Base-by-base conservation (phyloP, 2,329 filamentous ascomycete genomes). In the Talaromyces piceae region DNA sequence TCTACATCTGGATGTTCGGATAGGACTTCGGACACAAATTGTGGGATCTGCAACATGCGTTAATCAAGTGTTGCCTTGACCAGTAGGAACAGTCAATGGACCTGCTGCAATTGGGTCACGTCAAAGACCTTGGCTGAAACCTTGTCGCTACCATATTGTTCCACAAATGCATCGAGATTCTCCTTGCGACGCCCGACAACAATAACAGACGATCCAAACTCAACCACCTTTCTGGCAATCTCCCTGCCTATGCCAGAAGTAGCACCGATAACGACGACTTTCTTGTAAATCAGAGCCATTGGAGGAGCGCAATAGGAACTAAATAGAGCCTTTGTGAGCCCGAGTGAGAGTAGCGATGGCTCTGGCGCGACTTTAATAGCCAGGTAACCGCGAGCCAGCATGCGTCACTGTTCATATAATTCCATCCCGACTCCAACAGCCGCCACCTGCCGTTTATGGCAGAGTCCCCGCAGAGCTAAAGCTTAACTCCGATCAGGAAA, bases 201-300 rank as follows among this genome's bases (percentile, higher is more conserved):
- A 28, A 80, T 77, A 27, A 83, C 77, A 56, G 76, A 75, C 47
- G 74, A 66, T 44, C 75, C 77, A 50, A 71, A 65, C 5, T 69
- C 58, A 37, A 81, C 58, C 39, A 79, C 61, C n/a, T 67, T 71
- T 47, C 72, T 65, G 16, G 76, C 72, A 49, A 81, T 66, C 2
- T 72, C 75, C 39, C 59, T 61, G 48, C 78, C 78, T 51, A 81
- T 81, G 41, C 48, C 48, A 2, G 75, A 71, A 0, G 78, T 80
- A 12, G 77, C 77, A 12, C 78, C 77, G 28, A 82, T 67, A 44
- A 83, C 59, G 50, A 83, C 74, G 26, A 80, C 70, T 33, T 74
- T 75, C 47, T 78, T 79, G 63, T 81, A 81, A 5, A 68, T 71
- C 62, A 80, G 81, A 5, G 71, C 54, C 77, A 80, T 80, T 47